Conservation (phyloP, 2,329 filamentous ascomycete genomes). For the Monosporascus cannonballus region DNA sequence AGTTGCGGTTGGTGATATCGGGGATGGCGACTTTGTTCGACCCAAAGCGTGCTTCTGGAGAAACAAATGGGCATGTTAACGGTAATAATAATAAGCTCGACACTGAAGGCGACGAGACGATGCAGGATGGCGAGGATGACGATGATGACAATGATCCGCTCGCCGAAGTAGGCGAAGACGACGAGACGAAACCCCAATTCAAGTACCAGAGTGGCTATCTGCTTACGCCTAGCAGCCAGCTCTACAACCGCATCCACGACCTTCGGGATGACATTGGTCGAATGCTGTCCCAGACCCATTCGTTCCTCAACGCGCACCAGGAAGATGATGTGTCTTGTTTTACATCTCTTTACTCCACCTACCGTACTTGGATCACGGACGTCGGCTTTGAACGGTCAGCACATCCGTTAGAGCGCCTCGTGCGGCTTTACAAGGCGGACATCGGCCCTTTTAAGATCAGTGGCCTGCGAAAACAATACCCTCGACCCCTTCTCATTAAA, state of each 20-base stretch:
- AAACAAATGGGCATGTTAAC: constrained; percentile 31
- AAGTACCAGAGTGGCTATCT: constrained; percentile 84
- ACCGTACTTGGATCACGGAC: constrained; percentile 94
- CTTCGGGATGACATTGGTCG: constrained; percentile 75
- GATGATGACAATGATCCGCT: constrained; percentile 48
- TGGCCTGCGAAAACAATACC: constrained; percentile 86
- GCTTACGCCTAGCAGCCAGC: constrained; percentile 51
- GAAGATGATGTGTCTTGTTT: constrained; percentile 97
- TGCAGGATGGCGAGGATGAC: constrained; percentile 52
- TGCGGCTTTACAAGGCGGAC: constrained; percentile 78
- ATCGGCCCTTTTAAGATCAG: constrained; percentile 91
- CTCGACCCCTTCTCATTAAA: constrained; percentile 83
- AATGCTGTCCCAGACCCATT: constrained; percentile 76
- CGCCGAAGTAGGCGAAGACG: constrained; percentile 66
- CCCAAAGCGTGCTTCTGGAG: constrained; percentile 60
- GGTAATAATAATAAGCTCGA: constrained; percentile 33
- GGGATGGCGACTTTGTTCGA: constrained; percentile 89
- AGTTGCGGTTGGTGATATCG: constrained; percentile 82
- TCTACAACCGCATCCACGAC: constrained; percentile 73
- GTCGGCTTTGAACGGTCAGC: constrained; percentile 94
- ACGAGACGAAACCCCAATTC: constrained; percentile 80
- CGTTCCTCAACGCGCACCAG: constrained; percentile 75
- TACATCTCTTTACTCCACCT: constrained; percentile 85
- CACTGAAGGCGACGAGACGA: constrained; percentile 41
- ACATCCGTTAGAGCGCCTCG: constrained; percentile 83